phyloP scores from a whole-genome alignment of 345 rosid species.

The Brassica carinata region DNA sequence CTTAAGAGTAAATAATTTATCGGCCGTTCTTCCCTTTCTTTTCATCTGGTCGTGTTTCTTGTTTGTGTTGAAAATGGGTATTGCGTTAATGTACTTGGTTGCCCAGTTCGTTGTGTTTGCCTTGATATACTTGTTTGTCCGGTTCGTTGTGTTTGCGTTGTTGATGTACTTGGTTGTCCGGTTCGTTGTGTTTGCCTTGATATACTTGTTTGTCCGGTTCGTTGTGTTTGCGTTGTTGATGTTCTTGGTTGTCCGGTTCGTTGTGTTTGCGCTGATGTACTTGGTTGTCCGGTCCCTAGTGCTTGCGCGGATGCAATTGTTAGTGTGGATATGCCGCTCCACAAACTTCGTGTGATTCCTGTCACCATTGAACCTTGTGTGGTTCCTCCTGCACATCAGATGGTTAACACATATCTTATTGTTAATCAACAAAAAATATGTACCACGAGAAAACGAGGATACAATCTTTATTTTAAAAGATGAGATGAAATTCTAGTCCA shows the following conservation, averaged over 20 bases:
- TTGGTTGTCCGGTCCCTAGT: background rate
- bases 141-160: background rate
- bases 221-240: too few relatives aligned
- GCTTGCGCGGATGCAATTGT: background rate
- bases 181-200: too few relatives aligned
- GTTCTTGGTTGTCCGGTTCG: too few relatives aligned
- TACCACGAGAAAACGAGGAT: background rate
- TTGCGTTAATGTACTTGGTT: background rate
- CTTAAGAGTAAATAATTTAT: too few relatives aligned
- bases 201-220: too few relatives aligned
- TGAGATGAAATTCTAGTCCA: slow-evolving; percentile 1
- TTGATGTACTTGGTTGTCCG: too few relatives aligned
- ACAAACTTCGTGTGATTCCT: background rate
- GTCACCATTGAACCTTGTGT: too few relatives aligned
- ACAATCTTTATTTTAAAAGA: background rate
- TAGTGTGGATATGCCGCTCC: background rate
- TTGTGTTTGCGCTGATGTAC: too few relatives aligned
- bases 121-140: background rate
- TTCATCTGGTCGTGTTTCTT: background rate
- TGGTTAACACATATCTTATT: background rate
- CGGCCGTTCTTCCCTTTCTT: background rate
- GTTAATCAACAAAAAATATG: background rate
- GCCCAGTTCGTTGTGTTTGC: background rate
- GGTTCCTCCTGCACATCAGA: background rate
- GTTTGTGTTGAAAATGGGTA: background rate